Percentiles rank a stretch among this genome's conserved stretches.
phyloP scores from a whole-genome alignment of 2,329 filamentous ascomycete genomes.

The Raffaelea arxii region DNA sequence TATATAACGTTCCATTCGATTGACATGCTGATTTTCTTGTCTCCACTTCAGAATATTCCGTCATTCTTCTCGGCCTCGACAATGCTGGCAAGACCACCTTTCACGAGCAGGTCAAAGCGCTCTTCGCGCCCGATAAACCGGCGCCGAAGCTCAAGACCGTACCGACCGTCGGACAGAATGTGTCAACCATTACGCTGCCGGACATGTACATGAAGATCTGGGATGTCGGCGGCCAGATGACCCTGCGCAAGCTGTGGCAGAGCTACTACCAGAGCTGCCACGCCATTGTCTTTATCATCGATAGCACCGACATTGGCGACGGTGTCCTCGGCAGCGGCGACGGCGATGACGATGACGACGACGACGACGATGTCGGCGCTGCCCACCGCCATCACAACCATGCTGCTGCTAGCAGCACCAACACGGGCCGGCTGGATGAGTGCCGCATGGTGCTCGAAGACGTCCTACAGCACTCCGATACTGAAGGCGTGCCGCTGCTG shows the following conservation, averaged over 20 bases:
- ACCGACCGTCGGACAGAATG: conserved; percentile 94
- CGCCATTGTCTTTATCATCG: conserved; percentile 95
- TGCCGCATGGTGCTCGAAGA: conserved; percentile 83
- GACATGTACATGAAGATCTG: conserved; percentile 98
- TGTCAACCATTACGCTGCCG: conserved; percentile 78
- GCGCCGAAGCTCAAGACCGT: conserved; percentile 74
- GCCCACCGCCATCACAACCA: neutral
- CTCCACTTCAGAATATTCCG: conserved; percentile 68
- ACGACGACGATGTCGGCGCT: neutral
- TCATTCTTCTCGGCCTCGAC: conserved; percentile 92
- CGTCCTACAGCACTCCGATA: conserved; percentile 77
- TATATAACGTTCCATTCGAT: neutral
- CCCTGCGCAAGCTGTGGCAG: conserved; percentile 84
- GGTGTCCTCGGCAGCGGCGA: conserved; percentile 42
- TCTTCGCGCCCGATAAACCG: conserved; percentile 58
- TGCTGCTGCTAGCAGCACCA: conserved; percentile 10
- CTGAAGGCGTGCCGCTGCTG: conserved; percentile 82
- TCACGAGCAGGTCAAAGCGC: conserved; percentile 88
- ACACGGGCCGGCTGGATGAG: conserved; percentile 64
- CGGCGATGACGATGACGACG: neutral
- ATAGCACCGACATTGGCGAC: conserved; percentile 87
- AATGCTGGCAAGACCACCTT: conserved; percentile 98
- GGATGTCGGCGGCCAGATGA: conserved; percentile 93
- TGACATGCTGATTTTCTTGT: neutral
- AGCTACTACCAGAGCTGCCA: conserved; percentile 91